Evolutionary conservation across 345 rosid species (phyloP).

Genomic region (Durio zibethinus): DNA sequence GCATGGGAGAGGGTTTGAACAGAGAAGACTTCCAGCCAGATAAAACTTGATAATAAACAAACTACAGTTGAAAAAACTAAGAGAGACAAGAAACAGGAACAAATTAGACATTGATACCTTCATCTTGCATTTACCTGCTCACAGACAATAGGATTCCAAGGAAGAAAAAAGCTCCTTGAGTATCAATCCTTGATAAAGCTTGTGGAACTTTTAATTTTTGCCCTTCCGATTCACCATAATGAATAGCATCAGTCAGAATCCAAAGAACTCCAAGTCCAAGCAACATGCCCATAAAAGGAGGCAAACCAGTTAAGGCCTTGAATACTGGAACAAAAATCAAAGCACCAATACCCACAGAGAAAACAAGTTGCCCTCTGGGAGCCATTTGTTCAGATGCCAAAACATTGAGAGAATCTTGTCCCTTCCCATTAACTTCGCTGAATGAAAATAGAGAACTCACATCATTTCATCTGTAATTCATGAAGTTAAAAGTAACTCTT

Average conservation of each 20-base stretch:
- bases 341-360: constrained; percentile 83
- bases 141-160: constrained; percentile 90
- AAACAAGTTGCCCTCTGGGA: constrained; percentile 87
- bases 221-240: constrained; percentile 88
- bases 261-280: constrained; percentile 96
- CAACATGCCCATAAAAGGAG: constrained; percentile 94
- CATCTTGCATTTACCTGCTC: constrained; percentile 53
- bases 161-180: constrained; percentile 92
- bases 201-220: constrained; percentile 91
- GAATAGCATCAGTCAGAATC: constrained; percentile 95
- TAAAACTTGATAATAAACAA: not conserved
- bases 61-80: not conserved
- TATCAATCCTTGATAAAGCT: constrained; percentile 89
- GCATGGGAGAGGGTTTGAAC: not conserved
- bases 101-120: not conserved
- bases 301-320: constrained; percentile 88
- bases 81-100: not conserved
- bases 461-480: constrained; percentile 28
- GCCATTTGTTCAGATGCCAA: constrained; percentile 90
- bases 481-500: constrained; percentile 7
- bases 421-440: constrained; percentile 91
- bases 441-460: constrained; percentile 17
- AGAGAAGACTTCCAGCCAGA: not conserved
- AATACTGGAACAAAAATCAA: constrained; percentile 87
- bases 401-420: constrained; percentile 52